These are phyloP conservation scores for Aegilops umbellulata DNA, from an alignment of 176 grass and related monocot species.

Conservation along the genomic window DNA sequence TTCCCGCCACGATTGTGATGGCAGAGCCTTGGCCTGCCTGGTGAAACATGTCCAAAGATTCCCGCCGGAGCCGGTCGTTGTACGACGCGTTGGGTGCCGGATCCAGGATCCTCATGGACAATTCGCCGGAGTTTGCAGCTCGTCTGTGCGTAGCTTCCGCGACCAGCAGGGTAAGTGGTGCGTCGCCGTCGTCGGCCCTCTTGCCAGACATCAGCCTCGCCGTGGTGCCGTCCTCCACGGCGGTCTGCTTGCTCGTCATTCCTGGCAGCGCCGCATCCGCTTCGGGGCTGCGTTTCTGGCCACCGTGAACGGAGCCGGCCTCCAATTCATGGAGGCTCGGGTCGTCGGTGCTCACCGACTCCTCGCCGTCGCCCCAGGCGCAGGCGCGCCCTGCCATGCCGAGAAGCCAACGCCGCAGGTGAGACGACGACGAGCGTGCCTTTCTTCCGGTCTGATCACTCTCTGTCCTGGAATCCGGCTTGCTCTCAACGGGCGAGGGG, in stretches of 20 bases:
- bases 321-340: not conserved
- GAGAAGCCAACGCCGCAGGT: slow-evolving; percentile 29
- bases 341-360: not conserved
- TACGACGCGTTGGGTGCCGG: not conserved
- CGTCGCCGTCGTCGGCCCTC: not conserved
- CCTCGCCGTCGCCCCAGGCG: not conserved
- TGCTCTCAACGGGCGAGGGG: not conserved
- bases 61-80: slow-evolving; percentile 9
- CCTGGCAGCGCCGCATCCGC: not conserved
- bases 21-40: not conserved
- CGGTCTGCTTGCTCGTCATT: not conserved
- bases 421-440: not conserved
- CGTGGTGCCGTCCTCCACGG: not conserved
- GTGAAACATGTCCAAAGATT: not conserved
- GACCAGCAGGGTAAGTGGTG: not conserved
- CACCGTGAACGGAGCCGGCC: not conserved
- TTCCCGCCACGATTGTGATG: slow-evolving; percentile 26
- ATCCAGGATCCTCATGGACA: not conserved
- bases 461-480: not conserved
- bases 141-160: not conserved
- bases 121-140: not conserved
- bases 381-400: slow-evolving; percentile 29
- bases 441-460: not conserved
- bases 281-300: not conserved
- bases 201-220: not conserved